These are phyloP conservation scores for Penicillium hesseltinei DNA, from an alignment of 2,329 filamentous ascomycete genomes.

Conservation along the genomic window DNA sequence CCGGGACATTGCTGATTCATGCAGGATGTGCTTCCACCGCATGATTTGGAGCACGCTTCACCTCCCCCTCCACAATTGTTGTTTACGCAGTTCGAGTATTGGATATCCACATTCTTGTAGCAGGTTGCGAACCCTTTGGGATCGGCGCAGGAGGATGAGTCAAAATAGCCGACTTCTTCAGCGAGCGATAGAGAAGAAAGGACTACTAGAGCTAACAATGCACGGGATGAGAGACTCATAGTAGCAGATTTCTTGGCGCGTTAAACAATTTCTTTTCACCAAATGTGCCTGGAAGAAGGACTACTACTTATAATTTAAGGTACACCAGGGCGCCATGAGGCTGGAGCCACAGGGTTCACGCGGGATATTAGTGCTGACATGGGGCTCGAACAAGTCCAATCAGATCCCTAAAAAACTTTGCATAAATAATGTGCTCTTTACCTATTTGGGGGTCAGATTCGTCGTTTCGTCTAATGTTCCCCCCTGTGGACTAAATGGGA, in stretches of 20 bases:
- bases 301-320: background rate
- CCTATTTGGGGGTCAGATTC: background rate
- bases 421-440: background rate
- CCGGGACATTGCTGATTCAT: conserved; percentile 10
- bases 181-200: background rate
- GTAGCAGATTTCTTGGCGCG: background rate
- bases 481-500: background rate
- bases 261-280: background rate
- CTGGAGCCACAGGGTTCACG: background rate
- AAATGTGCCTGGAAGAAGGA: too few relatives aligned
- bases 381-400: background rate
- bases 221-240: background rate
- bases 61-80: conserved; percentile 14
- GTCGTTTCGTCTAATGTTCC: background rate
- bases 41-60: conserved; percentile 6
- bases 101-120: conserved; percentile 7
- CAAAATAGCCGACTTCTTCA: conserved; percentile 10
- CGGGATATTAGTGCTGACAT: background rate
- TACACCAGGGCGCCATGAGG: background rate
- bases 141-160: conserved; percentile 13
- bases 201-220: background rate
- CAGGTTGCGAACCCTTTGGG: conserved; percentile 12
- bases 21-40: conserved; percentile 10
- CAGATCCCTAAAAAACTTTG: background rate
- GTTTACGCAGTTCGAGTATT: conserved; percentile 13